A percentile compares a stretch with the other conserved stretches of the same genome.
Conservation (phyloP, 352 stramenopile species). For the Phytophthora pistaciae region DNA sequence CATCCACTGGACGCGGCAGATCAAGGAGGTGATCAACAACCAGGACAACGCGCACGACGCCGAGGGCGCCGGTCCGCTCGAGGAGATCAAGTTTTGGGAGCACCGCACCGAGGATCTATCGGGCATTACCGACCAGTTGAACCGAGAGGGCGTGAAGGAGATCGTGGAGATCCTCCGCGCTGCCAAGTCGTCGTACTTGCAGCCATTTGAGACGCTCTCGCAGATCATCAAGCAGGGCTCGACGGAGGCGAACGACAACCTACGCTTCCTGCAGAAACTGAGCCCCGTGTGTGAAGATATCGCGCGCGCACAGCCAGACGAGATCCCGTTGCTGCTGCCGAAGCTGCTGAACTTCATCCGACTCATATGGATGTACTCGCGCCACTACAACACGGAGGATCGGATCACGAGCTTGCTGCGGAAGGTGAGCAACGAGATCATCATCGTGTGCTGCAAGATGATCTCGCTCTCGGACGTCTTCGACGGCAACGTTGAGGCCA, state of each 20-base stretch:
- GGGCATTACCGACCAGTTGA: conserved; percentile 94
- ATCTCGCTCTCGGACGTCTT: conserved; percentile 94
- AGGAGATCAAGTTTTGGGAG: conserved; percentile 98
- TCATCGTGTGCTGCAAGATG: conserved; percentile 89
- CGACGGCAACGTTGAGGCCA: conserved; percentile 92
- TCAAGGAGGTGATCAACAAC: conserved; percentile 98
- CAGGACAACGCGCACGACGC: conserved; percentile 93
- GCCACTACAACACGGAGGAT: conserved; percentile 96
- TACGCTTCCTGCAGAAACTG: conserved; percentile 95
- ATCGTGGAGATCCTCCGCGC: conserved; percentile 89
- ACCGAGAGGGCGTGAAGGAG: conserved; percentile 90
- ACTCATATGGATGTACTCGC: conserved; percentile 94
- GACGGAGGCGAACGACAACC: conserved; percentile 94
- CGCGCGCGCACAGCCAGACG: conserved; percentile 76
- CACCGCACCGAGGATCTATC: conserved; percentile 93
- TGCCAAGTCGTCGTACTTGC: conserved; percentile 95
- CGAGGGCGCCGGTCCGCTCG: conserved; percentile 91
- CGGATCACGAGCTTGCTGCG: conserved; percentile 92
- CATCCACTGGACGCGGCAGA: conserved; percentile 97
- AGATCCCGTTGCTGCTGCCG: conserved; percentile 93
- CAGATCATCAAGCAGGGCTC: conserved; percentile 95
- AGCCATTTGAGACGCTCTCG: conserved; percentile 92
- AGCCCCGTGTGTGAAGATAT: conserved; percentile 92
- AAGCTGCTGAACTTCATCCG: conserved; percentile 95
- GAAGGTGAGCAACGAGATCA: conserved; percentile 97